A percentile compares a stretch with the other conserved stretches of the same genome.
These are phyloP conservation scores for Blastobotrys serpentis DNA, from an alignment of 1,139 yeast species.

Conservation along the genomic window DNA sequence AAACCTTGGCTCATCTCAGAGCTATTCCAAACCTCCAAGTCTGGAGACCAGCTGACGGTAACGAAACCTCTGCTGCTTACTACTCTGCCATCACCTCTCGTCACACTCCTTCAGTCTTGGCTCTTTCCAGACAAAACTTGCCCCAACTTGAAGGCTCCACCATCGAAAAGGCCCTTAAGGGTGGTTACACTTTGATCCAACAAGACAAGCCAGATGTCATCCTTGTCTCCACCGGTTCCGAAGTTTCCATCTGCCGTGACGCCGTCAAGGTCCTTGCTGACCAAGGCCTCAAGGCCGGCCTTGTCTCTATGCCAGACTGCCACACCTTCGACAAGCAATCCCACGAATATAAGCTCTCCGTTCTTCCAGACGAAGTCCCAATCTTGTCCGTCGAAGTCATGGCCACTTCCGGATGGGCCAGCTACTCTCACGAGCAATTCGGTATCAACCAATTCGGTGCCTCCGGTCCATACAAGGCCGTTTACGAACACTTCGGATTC, in stretches of 20 bases:
- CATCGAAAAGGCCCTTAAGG: constrained; percentile 88
- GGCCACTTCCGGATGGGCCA: constrained; percentile 90
- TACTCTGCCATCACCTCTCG: constrained; percentile 67
- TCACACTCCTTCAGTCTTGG: constrained; percentile 83
- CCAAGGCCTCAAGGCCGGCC: constrained; percentile 71
- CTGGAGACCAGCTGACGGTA: constrained; percentile 99
- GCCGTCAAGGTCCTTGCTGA: constrained; percentile 65
- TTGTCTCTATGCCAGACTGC: constrained; percentile 94
- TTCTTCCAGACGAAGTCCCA: constrained; percentile 94
- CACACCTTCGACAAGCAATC: constrained; percentile 84
- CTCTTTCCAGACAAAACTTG: constrained; percentile 94
- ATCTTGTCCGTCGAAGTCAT: constrained; percentile 92
- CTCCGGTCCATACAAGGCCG: constrained; percentile 84
- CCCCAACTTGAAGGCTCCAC: constrained; percentile 95
- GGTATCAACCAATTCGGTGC: constrained; percentile 98
- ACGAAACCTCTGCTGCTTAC: constrained; percentile 97
- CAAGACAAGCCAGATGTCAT: constrained; percentile 68
- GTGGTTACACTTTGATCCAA: constrained; percentile 81
- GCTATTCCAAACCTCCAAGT: constrained; percentile 93
- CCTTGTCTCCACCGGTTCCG: constrained; percentile 93
- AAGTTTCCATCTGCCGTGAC: constrained; percentile 80
- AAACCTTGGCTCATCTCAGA: constrained; percentile 97
- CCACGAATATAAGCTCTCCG: constrained; percentile 73
- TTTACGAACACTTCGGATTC: constrained; percentile 84
- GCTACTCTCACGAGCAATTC: constrained; percentile 94